Base-by-base conservation (phyloP, 2,329 filamentous ascomycete genomes). In the Aureobasidium pullulans region DNA sequence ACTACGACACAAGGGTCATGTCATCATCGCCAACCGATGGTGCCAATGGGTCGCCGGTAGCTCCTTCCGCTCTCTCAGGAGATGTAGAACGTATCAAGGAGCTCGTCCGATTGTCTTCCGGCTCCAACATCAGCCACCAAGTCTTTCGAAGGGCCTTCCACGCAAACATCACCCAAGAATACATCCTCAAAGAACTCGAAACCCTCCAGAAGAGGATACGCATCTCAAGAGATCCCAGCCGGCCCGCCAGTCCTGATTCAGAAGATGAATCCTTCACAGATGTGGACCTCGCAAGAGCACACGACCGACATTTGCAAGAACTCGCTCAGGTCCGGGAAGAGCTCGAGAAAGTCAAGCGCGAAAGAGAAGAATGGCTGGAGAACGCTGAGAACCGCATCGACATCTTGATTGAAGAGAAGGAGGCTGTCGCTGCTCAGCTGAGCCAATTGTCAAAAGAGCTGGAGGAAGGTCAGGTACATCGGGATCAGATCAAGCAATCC, bases 351-450 rank as follows among this genome's bases (percentile, higher is more conserved):
- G 65, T 67, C 42, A 66, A 64, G 46, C 62, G 67, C 50, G 65
- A 68, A 36, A 61, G 70, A 40, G 70, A 72, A 60, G 65, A 67
- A 60, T 67, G 69, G 65, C 47, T 73, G n/a, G 70, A 70, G 59
- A 63, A 63, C 28, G 71, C 71, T 7, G 71, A 73, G 61, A 60
- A 57, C 23, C 63, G 68, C n/a, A 67, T 72, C 13, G 71, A 73
- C 60, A 54, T 62, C 31, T 59, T 70, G 39, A 65, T 66, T 29
- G 64, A 61, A 10, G 69, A 71, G 60, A 71, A 70, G 54, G 68
- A 70, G 39, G 59, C 42, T 4, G 60, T 71, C 11, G 60, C 63
- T 40, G 37, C 61, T n/a, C 42, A 50, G 23, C 29, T 69, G 43
- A 37, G 63, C 11, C 46, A 62, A 9, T 61, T 63, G 29, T 59